These are phyloP conservation scores for Ascochyta viciae-villosae DNA, from an alignment of 2,329 filamentous ascomycete species.

Conservation along the genomic window DNA sequence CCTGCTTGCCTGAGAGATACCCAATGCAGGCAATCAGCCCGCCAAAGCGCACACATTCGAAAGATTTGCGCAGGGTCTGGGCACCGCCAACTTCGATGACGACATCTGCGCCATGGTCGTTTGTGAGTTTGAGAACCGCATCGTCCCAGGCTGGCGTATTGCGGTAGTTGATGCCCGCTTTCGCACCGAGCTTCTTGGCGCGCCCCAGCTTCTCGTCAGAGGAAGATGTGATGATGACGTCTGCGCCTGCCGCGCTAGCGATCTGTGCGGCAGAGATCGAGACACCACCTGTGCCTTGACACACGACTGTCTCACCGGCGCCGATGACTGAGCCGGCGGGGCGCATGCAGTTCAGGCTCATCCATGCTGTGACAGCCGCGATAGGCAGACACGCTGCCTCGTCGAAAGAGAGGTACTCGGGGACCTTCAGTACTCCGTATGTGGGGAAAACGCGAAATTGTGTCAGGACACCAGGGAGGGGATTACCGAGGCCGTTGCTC, in stretches of 20 bases:
- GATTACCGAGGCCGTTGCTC: constrained; percentile 65
- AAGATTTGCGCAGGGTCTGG: constrained; percentile 55
- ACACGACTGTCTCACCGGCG: constrained; percentile 45
- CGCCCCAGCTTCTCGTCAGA: constrained; percentile 61
- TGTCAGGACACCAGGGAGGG: constrained; percentile 63
- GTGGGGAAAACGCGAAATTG: constrained; percentile 67
- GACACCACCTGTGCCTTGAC: constrained; percentile 56
- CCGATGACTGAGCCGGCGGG: constrained; percentile 61
- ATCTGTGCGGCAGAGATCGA: constrained; percentile 52
- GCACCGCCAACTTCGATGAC: constrained; percentile 62
- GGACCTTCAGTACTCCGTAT: constrained; percentile 62
- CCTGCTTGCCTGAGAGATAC: constrained; percentile 61
- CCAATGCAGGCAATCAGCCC: constrained; percentile 52
- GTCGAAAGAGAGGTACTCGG: constrained; percentile 64
- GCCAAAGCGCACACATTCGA: constrained; percentile 53
- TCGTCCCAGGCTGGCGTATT: constrained; percentile 65
- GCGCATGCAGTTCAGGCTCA: constrained; percentile 67
- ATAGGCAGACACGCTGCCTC: constrained; percentile 68
- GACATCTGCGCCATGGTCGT: constrained; percentile 54
- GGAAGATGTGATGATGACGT: constrained; percentile 66
- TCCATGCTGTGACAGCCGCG: constrained; percentile 70
- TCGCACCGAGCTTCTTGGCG: constrained; percentile 64
- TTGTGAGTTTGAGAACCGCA: constrained; percentile 59
- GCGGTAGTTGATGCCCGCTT: constrained; percentile 68
- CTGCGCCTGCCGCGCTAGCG: constrained; percentile 51